Percentiles rank a stretch among this genome's conserved stretches.
Conservation (phyloP, 1,139 yeast genomes). For the Taphrina deformans region DNA sequence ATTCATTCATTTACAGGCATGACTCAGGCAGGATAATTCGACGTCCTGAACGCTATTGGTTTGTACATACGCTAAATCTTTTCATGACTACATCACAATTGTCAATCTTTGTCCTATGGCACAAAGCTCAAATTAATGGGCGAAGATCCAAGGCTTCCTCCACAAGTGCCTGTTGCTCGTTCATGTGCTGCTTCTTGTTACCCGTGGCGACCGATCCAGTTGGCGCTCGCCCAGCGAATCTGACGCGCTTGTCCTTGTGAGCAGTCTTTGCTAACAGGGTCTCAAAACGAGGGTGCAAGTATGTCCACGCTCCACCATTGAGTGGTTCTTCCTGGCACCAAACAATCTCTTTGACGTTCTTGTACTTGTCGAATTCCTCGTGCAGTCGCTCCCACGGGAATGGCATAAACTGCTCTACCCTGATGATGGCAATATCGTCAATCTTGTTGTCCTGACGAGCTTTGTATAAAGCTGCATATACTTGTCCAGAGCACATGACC, state of each 20-base stretch:
- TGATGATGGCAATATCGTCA: constrained; percentile 82
- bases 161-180: constrained; percentile 87
- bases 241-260: constrained; percentile 58
- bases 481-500: constrained; percentile 88
- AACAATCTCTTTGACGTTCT: constrained; percentile 80
- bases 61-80: not conserved
- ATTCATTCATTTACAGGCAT: too few relatives aligned
- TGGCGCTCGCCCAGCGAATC: constrained; percentile 98
- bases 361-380: constrained; percentile 76
- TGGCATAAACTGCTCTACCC: constrained; percentile 94
- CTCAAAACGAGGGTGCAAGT: constrained; percentile 73
- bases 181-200: constrained; percentile 78
- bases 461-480: constrained; percentile 86
- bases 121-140: constrained; percentile 10
- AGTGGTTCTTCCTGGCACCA: constrained; percentile 99
- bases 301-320: constrained; percentile 91
- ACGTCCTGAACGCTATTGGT: not conserved
- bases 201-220: constrained; percentile 99
- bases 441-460: constrained; percentile 74
- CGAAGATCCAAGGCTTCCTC: constrained; percentile 61
- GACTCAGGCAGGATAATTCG: too few relatives aligned
- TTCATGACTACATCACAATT: not conserved
- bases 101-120: not conserved
- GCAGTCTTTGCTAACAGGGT: constrained; percentile 75
- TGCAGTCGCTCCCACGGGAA: constrained; percentile 96